Base-by-base conservation (phyloP, 257 asterid species). In the Solanum bulbocastanum region DNA sequence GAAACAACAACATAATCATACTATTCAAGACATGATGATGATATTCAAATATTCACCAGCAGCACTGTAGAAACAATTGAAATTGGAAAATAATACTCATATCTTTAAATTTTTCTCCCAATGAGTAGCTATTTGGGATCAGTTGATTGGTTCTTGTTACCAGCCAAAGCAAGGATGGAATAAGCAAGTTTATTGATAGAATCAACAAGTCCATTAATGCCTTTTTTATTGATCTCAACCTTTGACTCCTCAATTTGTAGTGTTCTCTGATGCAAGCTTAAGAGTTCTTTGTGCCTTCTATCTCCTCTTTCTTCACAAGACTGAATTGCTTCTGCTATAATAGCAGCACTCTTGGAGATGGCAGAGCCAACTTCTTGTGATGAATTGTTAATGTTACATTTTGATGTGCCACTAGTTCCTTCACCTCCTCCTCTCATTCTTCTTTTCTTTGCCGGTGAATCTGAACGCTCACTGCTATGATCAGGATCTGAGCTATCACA, bases 151-250 rank as follows among this genome's bases (percentile, higher is more conserved):
- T 71, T 91, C 16, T 89, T 91, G 83, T 90, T 83, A 65, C 94
- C 71, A 49, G 98, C 98, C 90, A 96, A 91, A 87, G 98, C 93
- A 88, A 94, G 89, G 62, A 96, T 93, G 10, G 98, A 95, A 88
- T 90, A 88, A 10, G 98, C 98, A 18, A 96, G 96, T 83, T 93
- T 96, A 94, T 96, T 93, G 37, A 95, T 94, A 90, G 98, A 95
- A 82, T 96, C 98, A 15, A 92, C 97, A 35, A 96, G 92, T 5
- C 98, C 97, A 62, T 91, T 93, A 35, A 96, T 93, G 81, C 98
- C 98, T 87, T 95, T 95, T 72, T 94, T 91, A 62, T 90, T 94
- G 30, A 92, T 94, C 93, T 96, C 97, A 83, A 95, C 98, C 79
- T 94, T 96, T 49, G 98, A 91, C 71, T 95, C 98, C 85, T 96